Evolutionary conservation across 257 asterid species (phyloP).

Genomic region (Jacaranda copaia): DNA sequence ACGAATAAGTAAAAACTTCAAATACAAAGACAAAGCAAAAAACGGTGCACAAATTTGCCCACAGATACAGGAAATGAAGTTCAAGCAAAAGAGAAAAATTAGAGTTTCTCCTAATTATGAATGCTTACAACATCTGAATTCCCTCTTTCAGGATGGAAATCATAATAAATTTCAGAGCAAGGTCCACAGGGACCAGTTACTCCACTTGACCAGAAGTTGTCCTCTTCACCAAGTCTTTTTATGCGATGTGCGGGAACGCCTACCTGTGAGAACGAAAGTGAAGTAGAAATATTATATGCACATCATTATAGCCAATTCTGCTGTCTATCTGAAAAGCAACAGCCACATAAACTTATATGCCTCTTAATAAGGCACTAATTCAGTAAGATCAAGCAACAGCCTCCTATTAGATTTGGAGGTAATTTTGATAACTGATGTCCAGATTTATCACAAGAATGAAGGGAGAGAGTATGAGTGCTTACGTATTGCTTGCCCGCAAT

Average conservation of each 20-base stretch:
- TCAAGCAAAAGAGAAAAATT: slow-evolving; percentile 15
- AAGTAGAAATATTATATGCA: slow-evolving; percentile 1
- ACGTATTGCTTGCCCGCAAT: no score
- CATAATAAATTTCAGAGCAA: slow-evolving; percentile 92
- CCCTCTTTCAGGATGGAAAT: slow-evolving; percentile 90
- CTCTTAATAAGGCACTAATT: no score
- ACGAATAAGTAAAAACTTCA: neutral
- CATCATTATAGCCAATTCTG: neutral
- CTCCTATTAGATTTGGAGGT: no score
- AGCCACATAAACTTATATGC: no score
- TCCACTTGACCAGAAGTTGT: slow-evolving; percentile 98
- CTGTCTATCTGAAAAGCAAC: neutral
- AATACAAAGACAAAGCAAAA: slow-evolving; percentile 24
- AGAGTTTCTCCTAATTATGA: slow-evolving; percentile 14
- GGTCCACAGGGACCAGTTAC: slow-evolving; percentile 97
- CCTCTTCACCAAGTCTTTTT: slow-evolving; percentile 86
- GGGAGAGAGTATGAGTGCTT: no score
- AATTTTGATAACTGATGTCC: no score
- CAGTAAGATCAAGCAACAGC: no score
- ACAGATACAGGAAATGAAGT: slow-evolving; percentile 16
- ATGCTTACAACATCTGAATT: slow-evolving; percentile 71
- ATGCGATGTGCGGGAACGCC: slow-evolving; percentile 84
- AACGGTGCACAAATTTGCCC: slow-evolving; percentile 24
- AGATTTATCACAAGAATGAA: no score
- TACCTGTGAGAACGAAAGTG: slow-evolving; percentile 53